Conservation (phyloP, 768 basidiomycete genomes). For the Lactifluus subvellereus region DNA sequence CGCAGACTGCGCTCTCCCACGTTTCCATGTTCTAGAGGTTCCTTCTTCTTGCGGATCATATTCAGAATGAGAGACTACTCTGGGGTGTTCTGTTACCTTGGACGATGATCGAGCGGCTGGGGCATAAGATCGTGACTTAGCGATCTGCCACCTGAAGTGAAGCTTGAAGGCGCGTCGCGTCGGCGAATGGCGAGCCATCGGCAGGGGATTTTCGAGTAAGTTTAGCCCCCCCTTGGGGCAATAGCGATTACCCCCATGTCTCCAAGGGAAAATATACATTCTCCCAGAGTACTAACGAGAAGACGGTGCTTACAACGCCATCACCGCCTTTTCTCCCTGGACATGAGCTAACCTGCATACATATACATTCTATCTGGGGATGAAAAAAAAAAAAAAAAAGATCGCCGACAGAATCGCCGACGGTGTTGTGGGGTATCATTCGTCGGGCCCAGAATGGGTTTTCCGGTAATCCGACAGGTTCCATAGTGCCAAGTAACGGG, state of each 20-base stretch:
- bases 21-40: neutral
- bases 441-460: conserved; percentile 1
- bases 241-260: neutral
- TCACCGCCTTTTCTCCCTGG: neutral
- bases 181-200: neutral
- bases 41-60: conserved; percentile 3
- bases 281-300: neutral
- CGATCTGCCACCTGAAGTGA: neutral
- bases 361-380: neutral
- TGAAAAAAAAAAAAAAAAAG: neutral
- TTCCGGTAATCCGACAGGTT: neutral
- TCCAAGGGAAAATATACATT: neutral
- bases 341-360: no score
- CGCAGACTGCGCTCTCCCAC: neutral
- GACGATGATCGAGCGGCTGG: neutral
- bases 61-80: neutral
- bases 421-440: neutral
- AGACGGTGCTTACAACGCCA: neutral
- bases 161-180: neutral
- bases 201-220: neutral
- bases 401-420: neutral
- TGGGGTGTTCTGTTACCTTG: neutral
- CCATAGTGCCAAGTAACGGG: neutral
- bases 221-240: neutral
- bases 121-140: conserved; percentile 10